A percentile compares a stretch with the other conserved stretches of the same genome.
phyloP scores from a whole-genome alignment of 768 basidiomycete species.

The Pilatotrama ljubarskyi region DNA sequence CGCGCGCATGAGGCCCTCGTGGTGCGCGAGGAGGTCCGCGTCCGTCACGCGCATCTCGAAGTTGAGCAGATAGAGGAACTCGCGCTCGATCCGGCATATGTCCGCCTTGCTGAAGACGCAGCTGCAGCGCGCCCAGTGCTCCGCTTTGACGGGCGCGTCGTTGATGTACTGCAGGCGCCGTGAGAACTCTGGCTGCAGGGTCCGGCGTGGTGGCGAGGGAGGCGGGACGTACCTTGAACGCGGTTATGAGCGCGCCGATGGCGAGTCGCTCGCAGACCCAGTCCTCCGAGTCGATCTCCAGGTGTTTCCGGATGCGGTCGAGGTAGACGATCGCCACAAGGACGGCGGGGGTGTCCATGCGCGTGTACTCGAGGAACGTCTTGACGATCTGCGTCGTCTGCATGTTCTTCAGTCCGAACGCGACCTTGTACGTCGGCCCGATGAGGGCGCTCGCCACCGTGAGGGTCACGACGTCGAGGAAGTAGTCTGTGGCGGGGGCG shows the following conservation, averaged over 20 bases:
- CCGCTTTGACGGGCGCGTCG: constrained; percentile 63
- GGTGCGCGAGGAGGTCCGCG: constrained; percentile 25
- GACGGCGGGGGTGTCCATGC: constrained; percentile 24
- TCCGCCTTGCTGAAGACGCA: constrained; percentile 27
- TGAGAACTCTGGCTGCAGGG: background rate
- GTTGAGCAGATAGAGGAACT: constrained; percentile 31
- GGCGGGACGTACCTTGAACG: constrained; percentile 35
- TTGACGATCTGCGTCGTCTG: constrained; percentile 13
- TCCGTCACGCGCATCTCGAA: constrained; percentile 28
- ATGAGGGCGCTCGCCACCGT: constrained; percentile 13
- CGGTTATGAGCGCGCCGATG: constrained; percentile 43
- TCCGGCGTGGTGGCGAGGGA: background rate
- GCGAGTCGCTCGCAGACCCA: constrained; percentile 44
- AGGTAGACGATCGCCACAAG: constrained; percentile 33
- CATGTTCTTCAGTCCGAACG: constrained; percentile 8
- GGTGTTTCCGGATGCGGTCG: constrained; percentile 20
- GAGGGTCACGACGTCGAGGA: constrained; percentile 7
- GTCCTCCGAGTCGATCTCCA: constrained; percentile 15
- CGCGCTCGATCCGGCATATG: constrained; percentile 31
- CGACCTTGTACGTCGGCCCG: background rate
- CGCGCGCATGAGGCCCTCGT: constrained; percentile 11
- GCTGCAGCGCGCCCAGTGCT: constrained; percentile 35
- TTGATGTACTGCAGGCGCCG: constrained; percentile 60
- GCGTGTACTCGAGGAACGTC: constrained; percentile 16
- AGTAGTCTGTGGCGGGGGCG: constrained; percentile 14